Conservation (phyloP, 208 protist genomes). For the Trypanosoma congolense region DNA sequence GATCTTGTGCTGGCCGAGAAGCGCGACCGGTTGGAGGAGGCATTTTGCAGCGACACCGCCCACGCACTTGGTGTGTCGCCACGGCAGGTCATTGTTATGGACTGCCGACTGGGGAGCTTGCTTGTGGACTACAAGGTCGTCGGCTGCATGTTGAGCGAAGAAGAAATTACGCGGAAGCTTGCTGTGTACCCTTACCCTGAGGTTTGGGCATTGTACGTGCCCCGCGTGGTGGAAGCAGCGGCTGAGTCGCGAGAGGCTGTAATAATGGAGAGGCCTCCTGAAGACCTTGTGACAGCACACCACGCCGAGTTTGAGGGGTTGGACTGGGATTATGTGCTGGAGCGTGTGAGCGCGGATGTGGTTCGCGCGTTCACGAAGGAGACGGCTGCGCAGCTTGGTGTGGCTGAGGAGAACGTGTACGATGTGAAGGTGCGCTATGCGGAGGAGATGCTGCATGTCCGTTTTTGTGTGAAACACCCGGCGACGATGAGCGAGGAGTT, state of each 20-base stretch:
- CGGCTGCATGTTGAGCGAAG: conserved; percentile 1
- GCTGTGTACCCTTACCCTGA: not conserved
- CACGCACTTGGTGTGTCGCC: not conserved
- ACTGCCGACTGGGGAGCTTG: not conserved
- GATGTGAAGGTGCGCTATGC: not conserved
- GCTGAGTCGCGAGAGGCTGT: not conserved
- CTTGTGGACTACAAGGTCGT: not conserved
- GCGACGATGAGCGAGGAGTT: not conserved
- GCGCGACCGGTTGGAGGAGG: not conserved
- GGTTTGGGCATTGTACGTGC: conserved; percentile 3
- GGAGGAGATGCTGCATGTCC: not conserved
- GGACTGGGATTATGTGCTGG: conserved; percentile 24
- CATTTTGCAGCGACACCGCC: conserved; percentile 3
- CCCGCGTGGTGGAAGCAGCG: too few species aligned
- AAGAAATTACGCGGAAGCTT: not conserved
- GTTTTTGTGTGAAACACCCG: not conserved
- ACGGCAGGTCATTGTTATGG: not conserved
- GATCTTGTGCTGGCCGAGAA: not conserved
- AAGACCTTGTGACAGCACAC: conserved; percentile 17
- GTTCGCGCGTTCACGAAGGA: not conserved
- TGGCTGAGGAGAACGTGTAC: not conserved
- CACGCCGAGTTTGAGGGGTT: conserved; percentile 45
- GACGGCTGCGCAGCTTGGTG: not conserved
- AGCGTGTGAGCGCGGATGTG: not conserved
- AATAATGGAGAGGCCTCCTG: not conserved